These are phyloP conservation scores for Aspergillus pseudotamarii DNA, from an alignment of 2,329 filamentous ascomycete genomes.

Conservation along the genomic window DNA sequence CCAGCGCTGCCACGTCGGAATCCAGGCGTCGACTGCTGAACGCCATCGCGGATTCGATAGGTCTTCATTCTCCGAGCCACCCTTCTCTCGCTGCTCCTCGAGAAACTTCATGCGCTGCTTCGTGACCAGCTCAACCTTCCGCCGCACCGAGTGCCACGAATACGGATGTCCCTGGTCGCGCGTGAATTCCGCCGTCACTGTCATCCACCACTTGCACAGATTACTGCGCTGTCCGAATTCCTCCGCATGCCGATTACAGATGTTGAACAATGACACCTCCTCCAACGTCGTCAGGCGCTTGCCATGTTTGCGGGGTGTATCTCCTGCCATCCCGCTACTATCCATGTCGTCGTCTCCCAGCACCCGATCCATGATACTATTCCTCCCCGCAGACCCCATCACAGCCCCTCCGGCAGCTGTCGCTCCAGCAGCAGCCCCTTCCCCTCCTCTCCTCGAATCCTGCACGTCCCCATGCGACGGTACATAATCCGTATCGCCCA, in stretches of 20 bases:
- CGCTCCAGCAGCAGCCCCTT: neutral
- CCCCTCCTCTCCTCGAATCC: neutral
- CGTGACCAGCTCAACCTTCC: constrained; percentile 45
- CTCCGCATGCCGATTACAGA: constrained; percentile 41
- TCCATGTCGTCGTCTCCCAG: neutral
- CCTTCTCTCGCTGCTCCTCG: constrained; percentile 36
- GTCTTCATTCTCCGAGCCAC: constrained; percentile 29
- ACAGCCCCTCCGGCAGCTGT: constrained; percentile 9
- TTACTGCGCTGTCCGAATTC: constrained; percentile 45
- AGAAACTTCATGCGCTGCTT: constrained; percentile 46
- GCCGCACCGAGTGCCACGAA: constrained; percentile 47
- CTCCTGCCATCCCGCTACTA: constrained; percentile 10
- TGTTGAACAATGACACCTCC: constrained; percentile 44
- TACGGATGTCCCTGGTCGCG: constrained; percentile 42
- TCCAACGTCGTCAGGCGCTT: constrained; percentile 44
- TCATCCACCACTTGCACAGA: constrained; percentile 47
- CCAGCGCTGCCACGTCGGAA: constrained; percentile 45
- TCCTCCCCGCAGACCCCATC: constrained; percentile 15
- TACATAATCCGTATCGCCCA: constrained; percentile 21
- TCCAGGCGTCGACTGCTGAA: constrained; percentile 43
- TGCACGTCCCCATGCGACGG: constrained; percentile 14
- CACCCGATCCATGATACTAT: neutral
- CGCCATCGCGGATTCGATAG: constrained; percentile 43
- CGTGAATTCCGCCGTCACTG: constrained; percentile 42
- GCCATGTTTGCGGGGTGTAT: constrained; percentile 36